Evolutionary conservation across 2,329 filamentous ascomycete species (phyloP), one percentile per base, ranked within the genome.

Genomic region (Diplocarpon mali): DNA sequence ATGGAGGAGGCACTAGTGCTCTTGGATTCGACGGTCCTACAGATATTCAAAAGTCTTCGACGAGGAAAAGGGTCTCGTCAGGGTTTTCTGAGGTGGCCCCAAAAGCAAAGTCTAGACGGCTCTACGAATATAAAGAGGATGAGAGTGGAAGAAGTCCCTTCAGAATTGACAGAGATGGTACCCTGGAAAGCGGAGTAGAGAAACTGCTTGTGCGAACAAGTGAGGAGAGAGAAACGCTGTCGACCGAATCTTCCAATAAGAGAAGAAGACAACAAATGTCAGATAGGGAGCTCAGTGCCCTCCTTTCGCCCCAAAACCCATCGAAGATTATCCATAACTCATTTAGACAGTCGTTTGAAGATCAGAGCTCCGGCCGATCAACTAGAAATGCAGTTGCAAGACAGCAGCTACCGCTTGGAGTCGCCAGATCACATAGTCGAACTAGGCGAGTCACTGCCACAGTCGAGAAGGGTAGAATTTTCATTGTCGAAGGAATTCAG

Each of bases 11-110:
- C 7, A 10, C 34, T 17, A 17, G 35, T 4, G 11, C 8, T n/a
- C 35, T 42, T 42, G 24, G 39, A 14, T 35, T 35, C 8, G 44
- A 46, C 30, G 44, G 44, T 10, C 17, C 39, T 27, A 35, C 35
- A 16, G 40, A 37, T 14, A 29, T 17, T 9, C 29, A 15, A 13
- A 42, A 39, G 10, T 29, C 17, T 32, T 32, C 17, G 11, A 42
- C 36, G 35, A 41, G 35, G 16, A 39, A 38, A 20, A 39, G 36
- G 6, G 7, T 16, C 13, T 29, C 28, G 32, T 34, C 16, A 10
- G 2, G 34, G 34, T 5, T 24, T n/a, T 15, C 13, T 20, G 10
- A 41, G 2, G 16, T 14, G 14, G 31, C 16, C 13, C 20, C 32
- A 16, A 42, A 30, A 10, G 8, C 32, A 30, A 42, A 42, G 14